These are phyloP conservation scores for Beauveria varroae DNA, from an alignment of 2,329 filamentous ascomycete genomes.

Conservation along the genomic window DNA sequence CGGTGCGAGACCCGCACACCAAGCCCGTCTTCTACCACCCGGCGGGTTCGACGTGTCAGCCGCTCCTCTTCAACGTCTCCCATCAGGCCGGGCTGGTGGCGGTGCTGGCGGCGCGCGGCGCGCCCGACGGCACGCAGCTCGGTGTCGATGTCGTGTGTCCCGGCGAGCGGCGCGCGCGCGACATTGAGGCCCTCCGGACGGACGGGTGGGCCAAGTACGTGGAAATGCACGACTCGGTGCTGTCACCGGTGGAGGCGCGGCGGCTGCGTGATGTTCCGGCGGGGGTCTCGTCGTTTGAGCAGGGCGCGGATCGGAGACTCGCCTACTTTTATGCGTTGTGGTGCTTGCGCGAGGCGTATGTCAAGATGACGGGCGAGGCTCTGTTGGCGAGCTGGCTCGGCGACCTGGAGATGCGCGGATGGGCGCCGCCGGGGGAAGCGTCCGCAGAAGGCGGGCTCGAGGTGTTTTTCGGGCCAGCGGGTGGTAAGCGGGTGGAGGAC, in stretches of 20 bases:
- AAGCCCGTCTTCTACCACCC: slow-evolving; percentile 47
- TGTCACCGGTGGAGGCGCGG: slow-evolving; percentile 52
- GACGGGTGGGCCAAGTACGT: slow-evolving; percentile 62
- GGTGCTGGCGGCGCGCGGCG: slow-evolving; percentile 46
- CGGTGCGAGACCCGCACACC: slow-evolving; percentile 47
- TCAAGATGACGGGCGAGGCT: slow-evolving; percentile 77
- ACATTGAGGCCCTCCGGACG: slow-evolving; percentile 46
- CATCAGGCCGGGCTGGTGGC: slow-evolving; percentile 72
- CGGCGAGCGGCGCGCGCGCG: slow-evolving; percentile 57
- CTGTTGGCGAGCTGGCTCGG: slow-evolving; percentile 65
- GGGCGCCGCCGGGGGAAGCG: slow-evolving; percentile 44
- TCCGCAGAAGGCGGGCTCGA: slow-evolving; percentile 17
- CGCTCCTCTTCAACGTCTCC: slow-evolving; percentile 64
- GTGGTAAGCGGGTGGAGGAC: slow-evolving; percentile 23
- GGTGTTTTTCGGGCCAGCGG: slow-evolving; percentile 21
- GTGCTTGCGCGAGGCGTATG: slow-evolving; percentile 73
- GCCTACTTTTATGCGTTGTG: slow-evolving; percentile 70
- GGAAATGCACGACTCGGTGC: slow-evolving; percentile 64
- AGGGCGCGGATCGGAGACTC: slow-evolving; percentile 38
- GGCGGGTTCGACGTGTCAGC: slow-evolving; percentile 36
- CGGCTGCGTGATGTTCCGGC: slow-evolving; percentile 47
- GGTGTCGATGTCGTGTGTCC: slow-evolving; percentile 74
- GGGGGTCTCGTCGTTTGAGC: slow-evolving; percentile 20
- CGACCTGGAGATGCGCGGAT: slow-evolving; percentile 60
- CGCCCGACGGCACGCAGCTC: slow-evolving; percentile 37